A percentile compares a stretch with the other conserved stretches of the same genome.
Evolutionary conservation across 2,329 filamentous ascomycete species (phyloP).

Genomic region (Ilyonectria mors-panacis): DNA sequence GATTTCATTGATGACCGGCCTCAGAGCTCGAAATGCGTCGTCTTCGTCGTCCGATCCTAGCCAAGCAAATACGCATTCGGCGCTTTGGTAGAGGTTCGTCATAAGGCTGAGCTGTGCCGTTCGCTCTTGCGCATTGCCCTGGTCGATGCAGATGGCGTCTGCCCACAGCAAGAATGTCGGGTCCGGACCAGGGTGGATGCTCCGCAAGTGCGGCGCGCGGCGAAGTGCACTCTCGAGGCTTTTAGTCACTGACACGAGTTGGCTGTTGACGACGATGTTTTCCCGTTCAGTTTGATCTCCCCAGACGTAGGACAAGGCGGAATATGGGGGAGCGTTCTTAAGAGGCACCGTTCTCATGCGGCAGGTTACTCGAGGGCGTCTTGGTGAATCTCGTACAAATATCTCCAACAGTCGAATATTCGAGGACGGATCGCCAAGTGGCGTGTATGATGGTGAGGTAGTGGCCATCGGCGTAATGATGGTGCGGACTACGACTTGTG

Average conservation of each 20-base stretch:
- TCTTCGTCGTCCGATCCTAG: constrained; percentile 3
- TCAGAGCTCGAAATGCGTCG: constrained; percentile 10
- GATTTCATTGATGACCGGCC: not conserved
- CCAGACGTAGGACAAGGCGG: not conserved
- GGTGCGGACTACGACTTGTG: not conserved
- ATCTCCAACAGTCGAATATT: not conserved
- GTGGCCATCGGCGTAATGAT: not conserved
- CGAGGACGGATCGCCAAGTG: not conserved
- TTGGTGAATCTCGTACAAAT: not conserved
- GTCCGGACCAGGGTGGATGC: not conserved
- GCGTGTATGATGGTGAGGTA: not conserved
- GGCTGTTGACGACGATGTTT: not conserved
- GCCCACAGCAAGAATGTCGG: not conserved
- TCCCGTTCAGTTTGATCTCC: not conserved
- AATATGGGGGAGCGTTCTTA: not conserved
- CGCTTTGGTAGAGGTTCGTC: constrained; percentile 8
- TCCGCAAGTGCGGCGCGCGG: not conserved
- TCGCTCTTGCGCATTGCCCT: not conserved
- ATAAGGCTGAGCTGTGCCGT: constrained; percentile 4
- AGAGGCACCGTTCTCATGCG: not conserved
- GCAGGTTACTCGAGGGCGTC: not conserved
- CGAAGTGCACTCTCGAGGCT: not conserved
- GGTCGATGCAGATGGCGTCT: constrained; percentile 10
- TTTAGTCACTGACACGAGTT: not conserved
- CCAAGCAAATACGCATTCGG: constrained; percentile 16